Evolutionary conservation across 164 flowering plant species (phyloP).

Genomic region (Taxillus chinensis): DNA sequence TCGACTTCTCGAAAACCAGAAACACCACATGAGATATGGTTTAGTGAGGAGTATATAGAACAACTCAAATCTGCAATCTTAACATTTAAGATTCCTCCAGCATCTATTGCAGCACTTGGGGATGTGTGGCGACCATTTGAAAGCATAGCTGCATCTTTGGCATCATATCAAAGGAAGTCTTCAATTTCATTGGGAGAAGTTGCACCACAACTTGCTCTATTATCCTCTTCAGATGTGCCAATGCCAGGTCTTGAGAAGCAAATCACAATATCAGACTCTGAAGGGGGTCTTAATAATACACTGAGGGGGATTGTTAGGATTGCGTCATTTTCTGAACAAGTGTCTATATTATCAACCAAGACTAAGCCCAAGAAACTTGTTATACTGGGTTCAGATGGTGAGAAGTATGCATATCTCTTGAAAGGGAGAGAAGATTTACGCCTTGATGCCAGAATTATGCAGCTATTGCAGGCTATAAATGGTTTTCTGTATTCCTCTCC

Average conservation of each 20-base stretch:
- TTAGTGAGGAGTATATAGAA: conserved; percentile 60
- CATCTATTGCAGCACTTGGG: conserved; percentile 60
- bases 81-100: conserved; percentile 69
- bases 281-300: conserved; percentile 24
- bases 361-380: conserved; percentile 89
- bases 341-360: conserved; percentile 76
- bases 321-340: conserved; percentile 72
- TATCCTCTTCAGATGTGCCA: conserved; percentile 84
- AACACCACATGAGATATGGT: conserved; percentile 93
- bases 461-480: conserved; percentile 84
- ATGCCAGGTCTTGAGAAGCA: conserved; percentile 98
- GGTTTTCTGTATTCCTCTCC: conserved; percentile 58
- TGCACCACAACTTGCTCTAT: conserved; percentile 66
- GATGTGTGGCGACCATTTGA: conserved; percentile 97
- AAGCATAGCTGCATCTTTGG: conserved; percentile 67
- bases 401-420: conserved; percentile 78
- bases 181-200: conserved; percentile 70
- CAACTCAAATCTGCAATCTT: conserved; percentile 69
- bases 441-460: conserved; percentile 99
- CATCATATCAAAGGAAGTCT: conserved; percentile 78
- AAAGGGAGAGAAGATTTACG: conserved; percentile 97
- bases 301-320: conserved; percentile 63
- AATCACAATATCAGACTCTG: conserved; percentile 40
- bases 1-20: conserved; percentile 86
- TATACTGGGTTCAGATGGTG: conserved; percentile 83